Evolutionary conservation across 495 filamentous ascomycete species (phyloP), one percentile per base, ranked within the genome.

Genomic region (Penicillium atrosanguineum): DNA sequence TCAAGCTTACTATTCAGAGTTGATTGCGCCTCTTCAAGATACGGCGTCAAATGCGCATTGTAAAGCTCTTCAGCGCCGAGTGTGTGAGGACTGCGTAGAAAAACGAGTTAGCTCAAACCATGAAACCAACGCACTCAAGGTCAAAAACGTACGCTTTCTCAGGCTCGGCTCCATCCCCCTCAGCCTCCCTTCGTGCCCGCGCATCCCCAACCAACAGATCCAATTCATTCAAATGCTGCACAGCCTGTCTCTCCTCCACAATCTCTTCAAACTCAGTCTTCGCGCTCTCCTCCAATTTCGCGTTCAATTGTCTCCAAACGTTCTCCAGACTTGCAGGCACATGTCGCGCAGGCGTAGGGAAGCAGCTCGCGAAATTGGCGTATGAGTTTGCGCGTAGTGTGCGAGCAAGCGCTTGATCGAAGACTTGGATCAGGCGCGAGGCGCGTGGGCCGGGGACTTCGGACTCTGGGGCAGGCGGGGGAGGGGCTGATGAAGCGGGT

Each of bases 321-420:
- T 74, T 77, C 63, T 81, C 77, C 54, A 95, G 60, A 19, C 81
- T 80, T 4, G 79, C 85, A 1, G 89, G 86, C 26, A 86, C 87
- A 59, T 86, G 70, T 54, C 73, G 71, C 19, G 91, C 87, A 7
- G 90, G 80, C 3, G 89, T 92, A 0, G 94, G 94, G 69, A 95
- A 98, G 68, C 94, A 98, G 19, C 85, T 76, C 0, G 86, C 79
- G 64, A 98, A 96, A 63, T 90, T 91, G 43, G 78, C 76, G 67
- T 87, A 89, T 34, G 79, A 84, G 68, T 90, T 84, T 55, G 87
- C 86, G 51, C 79, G 80, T 6, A 95, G 78, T 1, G 90, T 89
- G 53, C 86, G 79, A 11, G 76, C 73, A 14, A 95, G 78, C 1
- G 88, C 85, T 36, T 83, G 76, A 38, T 77, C 73, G 70, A 89